These are phyloP conservation scores for Aspergillus clavatus DNA, from an alignment of 2,329 filamentous ascomycete species.

Conservation along the genomic window DNA sequence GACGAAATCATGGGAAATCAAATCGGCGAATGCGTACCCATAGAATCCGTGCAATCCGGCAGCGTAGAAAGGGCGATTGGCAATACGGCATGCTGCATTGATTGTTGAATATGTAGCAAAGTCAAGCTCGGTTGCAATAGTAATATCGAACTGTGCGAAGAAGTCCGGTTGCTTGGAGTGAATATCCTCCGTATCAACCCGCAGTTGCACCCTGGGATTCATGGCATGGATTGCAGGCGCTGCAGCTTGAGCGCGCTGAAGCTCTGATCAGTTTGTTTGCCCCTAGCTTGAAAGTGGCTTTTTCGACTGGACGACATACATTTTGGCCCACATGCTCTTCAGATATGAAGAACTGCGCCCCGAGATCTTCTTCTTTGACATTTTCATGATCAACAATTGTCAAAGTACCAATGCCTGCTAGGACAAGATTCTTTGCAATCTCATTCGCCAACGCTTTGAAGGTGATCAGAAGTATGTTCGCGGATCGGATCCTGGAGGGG, in stretches of 20 bases:
- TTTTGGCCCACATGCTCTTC: slow-evolving; percentile 71
- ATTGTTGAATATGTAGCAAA: slow-evolving; percentile 69
- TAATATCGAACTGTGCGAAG: slow-evolving; percentile 74
- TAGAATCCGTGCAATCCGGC: slow-evolving; percentile 84
- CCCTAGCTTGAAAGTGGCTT: slow-evolving; percentile 10
- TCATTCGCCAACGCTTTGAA: slow-evolving; percentile 87
- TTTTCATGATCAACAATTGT: slow-evolving; percentile 76
- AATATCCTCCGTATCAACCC: slow-evolving; percentile 64
- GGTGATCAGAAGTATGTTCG: slow-evolving; percentile 83
- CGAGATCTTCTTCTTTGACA: slow-evolving; percentile 75
- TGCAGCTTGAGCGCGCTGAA: slow-evolving; percentile 70
- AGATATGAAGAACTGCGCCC: slow-evolving; percentile 75
- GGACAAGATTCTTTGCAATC: slow-evolving; percentile 93
- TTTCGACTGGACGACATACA: slow-evolving; percentile 33
- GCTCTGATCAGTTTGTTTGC: slow-evolving; percentile 7
- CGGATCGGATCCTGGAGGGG: slow-evolving; percentile 66
- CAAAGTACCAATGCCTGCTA: slow-evolving; percentile 85
- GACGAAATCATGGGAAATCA: slow-evolving; percentile 84
- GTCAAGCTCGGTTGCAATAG: slow-evolving; percentile 84
- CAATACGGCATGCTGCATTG: slow-evolving; percentile 79
- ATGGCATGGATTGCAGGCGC: slow-evolving; percentile 73
- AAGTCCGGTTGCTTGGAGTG: slow-evolving; percentile 65
- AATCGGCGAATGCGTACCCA: slow-evolving; percentile 90
- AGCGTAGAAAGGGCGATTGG: slow-evolving; percentile 79
- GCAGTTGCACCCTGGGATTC: slow-evolving; percentile 80